Evolutionary conservation across 495 filamentous ascomycete genomes (phyloP).

Genomic region (Cudoniella acicularis): DNA sequence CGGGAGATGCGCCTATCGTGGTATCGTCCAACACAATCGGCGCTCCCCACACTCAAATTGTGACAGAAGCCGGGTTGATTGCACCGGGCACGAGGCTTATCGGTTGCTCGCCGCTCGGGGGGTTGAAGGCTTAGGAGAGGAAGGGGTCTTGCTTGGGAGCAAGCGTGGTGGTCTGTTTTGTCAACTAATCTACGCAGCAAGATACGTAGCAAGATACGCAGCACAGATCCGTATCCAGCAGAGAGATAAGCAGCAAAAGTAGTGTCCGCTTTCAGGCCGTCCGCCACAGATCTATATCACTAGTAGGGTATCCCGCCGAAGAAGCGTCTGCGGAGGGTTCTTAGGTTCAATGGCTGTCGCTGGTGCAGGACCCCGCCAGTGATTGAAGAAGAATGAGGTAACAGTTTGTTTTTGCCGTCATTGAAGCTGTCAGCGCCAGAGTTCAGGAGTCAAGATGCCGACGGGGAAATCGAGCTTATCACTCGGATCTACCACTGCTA

Average conservation of each 20-base stretch:
- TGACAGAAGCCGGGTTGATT: constrained; percentile 4
- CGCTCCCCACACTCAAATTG: too few relatives aligned
- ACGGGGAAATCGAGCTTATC: background rate
- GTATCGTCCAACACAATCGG: too few relatives aligned
- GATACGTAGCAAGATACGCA: constrained; percentile 5
- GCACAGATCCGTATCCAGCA: background rate
- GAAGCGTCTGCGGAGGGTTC: background rate
- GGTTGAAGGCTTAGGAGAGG: background rate
- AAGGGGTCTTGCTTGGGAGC: background rate
- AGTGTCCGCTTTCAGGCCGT: too few relatives aligned
- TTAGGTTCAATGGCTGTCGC: constrained; percentile 17
- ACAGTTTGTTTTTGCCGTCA: constrained; percentile 21
- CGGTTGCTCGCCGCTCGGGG: background rate
- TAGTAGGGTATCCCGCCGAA: background rate
- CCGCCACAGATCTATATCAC: too few relatives aligned
- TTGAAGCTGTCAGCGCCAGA: constrained; percentile 9
- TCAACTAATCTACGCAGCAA: background rate
- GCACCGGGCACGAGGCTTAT: constrained; percentile 15
- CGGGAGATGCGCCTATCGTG: constrained; percentile 19
- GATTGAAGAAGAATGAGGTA: constrained; percentile 25
- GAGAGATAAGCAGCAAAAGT: background rate
- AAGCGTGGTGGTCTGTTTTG: background rate
- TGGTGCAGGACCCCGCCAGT: constrained; percentile 22
- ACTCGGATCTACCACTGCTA: background rate
- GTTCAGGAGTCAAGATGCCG: too few relatives aligned